phyloP scores from a whole-genome alignment of 176 grass and related monocot genomes.

The Themeda triandra region DNA sequence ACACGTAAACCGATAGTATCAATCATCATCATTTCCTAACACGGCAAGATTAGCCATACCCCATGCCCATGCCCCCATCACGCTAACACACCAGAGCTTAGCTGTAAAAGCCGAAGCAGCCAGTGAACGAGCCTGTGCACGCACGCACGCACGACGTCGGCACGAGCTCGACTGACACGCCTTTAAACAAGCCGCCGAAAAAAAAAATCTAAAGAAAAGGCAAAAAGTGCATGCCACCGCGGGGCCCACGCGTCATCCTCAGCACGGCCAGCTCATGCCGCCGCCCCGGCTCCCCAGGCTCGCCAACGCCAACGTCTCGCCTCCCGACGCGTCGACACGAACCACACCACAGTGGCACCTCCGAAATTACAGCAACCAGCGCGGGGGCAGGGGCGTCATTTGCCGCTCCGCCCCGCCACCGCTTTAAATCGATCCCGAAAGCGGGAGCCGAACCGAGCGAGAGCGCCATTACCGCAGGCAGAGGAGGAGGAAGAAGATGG shows the following conservation, averaged over 20 bases:
- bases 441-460: constrained; percentile 30
- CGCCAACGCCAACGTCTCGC: not conserved
- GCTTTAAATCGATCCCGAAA: constrained; percentile 66
- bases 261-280: not conserved
- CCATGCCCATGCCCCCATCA: not conserved
- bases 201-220: not conserved
- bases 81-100: not conserved
- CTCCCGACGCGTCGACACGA: constrained; percentile 10
- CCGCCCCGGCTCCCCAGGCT: not conserved
- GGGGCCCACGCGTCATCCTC: not conserved
- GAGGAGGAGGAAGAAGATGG: not conserved
- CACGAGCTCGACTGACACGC: not conserved
- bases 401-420: not conserved
- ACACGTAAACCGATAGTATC: not conserved
- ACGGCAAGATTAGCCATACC: not conserved
- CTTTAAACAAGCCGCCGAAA: not conserved
- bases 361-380: fast-evolving
- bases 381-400: not conserved
- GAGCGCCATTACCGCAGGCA: not conserved
- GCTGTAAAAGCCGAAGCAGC: constrained; percentile 17
- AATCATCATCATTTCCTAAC: not conserved
- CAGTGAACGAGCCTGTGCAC: not conserved
- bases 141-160: not conserved
- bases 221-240: not conserved
- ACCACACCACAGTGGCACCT: not conserved